A percentile compares a stretch with the other conserved stretches of the same genome.
Conservation (phyloP, 495 filamentous ascomycete genomes). For the Talaromyces adpressus region DNA sequence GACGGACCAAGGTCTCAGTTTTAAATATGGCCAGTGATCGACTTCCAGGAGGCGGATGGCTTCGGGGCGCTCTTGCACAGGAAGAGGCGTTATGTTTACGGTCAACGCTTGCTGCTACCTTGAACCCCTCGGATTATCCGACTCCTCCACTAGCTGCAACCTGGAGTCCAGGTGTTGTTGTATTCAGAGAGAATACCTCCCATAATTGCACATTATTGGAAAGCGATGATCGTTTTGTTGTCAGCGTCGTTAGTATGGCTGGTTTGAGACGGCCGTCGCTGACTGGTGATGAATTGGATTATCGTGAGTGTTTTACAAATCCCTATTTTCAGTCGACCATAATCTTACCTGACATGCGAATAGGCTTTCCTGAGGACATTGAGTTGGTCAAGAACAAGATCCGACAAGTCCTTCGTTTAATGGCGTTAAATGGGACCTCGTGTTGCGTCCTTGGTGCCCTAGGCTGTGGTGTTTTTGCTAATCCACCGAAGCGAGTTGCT, state of each 20-base stretch:
- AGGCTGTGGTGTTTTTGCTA: conserved; percentile 29
- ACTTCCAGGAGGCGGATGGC: conserved; percentile 48
- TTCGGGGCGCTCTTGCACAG: conserved; percentile 45
- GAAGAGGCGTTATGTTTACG: conserved; percentile 56
- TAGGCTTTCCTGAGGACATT: too few relatives aligned
- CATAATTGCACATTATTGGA: conserved; percentile 15
- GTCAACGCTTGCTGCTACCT: conserved; percentile 44
- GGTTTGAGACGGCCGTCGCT: conserved; percentile 10
- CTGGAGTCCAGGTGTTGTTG: conserved; percentile 45
- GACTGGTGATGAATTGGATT: conserved; percentile 17
- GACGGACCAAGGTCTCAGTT: neutral
- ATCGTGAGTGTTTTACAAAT: neutral
- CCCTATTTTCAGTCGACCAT: neutral
- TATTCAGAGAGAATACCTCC: conserved; percentile 33
- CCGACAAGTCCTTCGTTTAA: too few relatives aligned
- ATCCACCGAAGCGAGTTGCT: conserved; percentile 56
- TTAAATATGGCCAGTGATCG: conserved; percentile 52
- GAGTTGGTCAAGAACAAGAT: too few relatives aligned
- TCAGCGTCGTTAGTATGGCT: conserved; percentile 14
- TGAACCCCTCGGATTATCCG: conserved; percentile 48
- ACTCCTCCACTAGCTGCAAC: conserved; percentile 41
- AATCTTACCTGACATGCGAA: too few relatives aligned
- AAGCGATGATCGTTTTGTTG: conserved; percentile 8
- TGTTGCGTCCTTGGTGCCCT: too few relatives aligned
- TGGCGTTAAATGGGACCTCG: too few relatives aligned